These are phyloP conservation scores for Tulasnella calospora DNA, from an alignment of 768 basidiomycete species.

Conservation along the genomic window DNA sequence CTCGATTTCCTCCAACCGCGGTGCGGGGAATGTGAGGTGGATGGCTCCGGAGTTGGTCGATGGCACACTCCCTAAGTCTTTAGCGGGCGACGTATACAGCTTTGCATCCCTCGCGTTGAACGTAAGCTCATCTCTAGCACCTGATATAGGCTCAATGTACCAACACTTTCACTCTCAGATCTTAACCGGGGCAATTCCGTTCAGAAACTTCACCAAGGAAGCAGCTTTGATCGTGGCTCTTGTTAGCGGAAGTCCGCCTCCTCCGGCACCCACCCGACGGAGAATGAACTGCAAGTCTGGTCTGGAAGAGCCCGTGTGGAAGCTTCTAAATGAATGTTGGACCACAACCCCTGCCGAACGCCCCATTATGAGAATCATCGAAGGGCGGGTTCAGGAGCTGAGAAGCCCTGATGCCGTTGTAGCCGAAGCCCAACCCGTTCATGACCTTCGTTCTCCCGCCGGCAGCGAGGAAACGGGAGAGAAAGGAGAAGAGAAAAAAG, in stretches of 20 bases:
- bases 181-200: not conserved
- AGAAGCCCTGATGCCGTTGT: not conserved
- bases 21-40: conserved; percentile 3
- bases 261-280: not conserved
- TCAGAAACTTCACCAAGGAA: not conserved
- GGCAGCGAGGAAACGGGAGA: not conserved
- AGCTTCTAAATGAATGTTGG: not conserved
- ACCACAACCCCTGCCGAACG: not conserved
- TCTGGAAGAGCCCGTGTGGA: not conserved
- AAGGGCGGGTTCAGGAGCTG: not conserved
- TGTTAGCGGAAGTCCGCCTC: not conserved
- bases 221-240: not conserved
- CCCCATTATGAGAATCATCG: not conserved
- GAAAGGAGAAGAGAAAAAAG: not conserved
- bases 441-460: no score
- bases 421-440: not conserved
- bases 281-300: not conserved
- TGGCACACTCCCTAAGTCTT: not conserved
- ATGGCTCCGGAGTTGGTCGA: conserved; percentile 11
- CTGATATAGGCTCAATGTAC: not conserved
- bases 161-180: not conserved
- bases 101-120: conserved; percentile 6
- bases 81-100: not conserved
- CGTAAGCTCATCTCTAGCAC: not conserved
- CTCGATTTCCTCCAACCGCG: not conserved